Conservation (phyloP, 2,329 filamentous ascomycete genomes). For the Penicillium brasilianum region DNA sequence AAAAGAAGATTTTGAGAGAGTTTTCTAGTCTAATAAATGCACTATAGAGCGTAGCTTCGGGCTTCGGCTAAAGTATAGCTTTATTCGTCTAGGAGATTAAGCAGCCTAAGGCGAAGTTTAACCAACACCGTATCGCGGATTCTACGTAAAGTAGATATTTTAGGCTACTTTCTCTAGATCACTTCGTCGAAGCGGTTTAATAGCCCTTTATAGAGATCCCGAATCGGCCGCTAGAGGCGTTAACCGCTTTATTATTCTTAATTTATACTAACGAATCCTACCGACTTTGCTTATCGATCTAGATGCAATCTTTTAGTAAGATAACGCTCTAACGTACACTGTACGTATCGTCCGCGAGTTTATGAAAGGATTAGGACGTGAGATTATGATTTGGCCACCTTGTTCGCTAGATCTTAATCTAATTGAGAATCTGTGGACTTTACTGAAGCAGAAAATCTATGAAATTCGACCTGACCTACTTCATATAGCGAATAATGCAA, state of each 20-base stretch:
- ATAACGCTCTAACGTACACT: slow-evolving; percentile 20
- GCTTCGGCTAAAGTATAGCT: no score
- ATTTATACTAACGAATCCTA: slow-evolving; percentile 11
- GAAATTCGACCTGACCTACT: slow-evolving; percentile 19
- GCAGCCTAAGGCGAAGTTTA: no score
- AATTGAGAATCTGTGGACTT: slow-evolving; percentile 21
- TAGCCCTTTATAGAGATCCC: no score
- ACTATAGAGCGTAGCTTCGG: no score
- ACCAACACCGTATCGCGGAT: no score
- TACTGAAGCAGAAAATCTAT: slow-evolving; percentile 25
- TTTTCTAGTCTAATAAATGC: no score
- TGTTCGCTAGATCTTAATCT: neutral
- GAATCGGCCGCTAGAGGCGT: no score
- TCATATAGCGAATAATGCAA: slow-evolving; percentile 13
- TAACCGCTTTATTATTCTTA: neutral
- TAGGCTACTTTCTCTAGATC: slow-evolving; percentile 20
- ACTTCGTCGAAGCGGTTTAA: slow-evolving; percentile 9
- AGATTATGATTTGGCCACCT: neutral
- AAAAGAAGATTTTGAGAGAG: no score
- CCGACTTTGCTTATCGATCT: slow-evolving; percentile 12
- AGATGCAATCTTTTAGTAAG: slow-evolving; percentile 23
- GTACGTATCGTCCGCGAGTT: slow-evolving; percentile 15
- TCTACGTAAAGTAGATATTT: slow-evolving; percentile 28
- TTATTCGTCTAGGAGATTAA: no score
- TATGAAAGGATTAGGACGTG: neutral